Conservation (phyloP, 495 filamentous ascomycete species). For the Echria macrotheca region DNA sequence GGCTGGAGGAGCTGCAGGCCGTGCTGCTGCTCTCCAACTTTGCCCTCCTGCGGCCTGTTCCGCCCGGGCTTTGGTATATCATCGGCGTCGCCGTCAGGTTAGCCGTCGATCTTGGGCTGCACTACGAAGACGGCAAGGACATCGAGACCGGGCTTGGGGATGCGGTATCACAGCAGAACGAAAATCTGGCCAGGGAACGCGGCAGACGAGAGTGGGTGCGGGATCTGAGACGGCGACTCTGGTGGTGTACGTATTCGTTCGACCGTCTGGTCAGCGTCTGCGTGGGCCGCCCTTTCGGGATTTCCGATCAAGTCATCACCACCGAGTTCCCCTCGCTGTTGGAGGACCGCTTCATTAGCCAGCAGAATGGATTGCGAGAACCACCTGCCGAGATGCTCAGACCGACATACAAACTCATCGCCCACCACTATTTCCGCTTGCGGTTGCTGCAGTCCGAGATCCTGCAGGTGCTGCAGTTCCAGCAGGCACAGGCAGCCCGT, state of each 20-base stretch:
- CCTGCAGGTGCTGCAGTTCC: conserved; percentile 84
- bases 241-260: conserved; percentile 96
- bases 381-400: conserved; percentile 42
- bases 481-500: conserved; percentile 65
- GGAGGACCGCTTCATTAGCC: conserved; percentile 87
- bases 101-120: conserved; percentile 85
- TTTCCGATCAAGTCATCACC: conserved; percentile 89
- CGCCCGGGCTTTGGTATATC: conserved; percentile 95
- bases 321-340: conserved; percentile 86
- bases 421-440: conserved; percentile 87
- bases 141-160: conserved; percentile 34
- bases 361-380: conserved; percentile 57
- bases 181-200: conserved; percentile 42
- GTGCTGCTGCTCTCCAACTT: conserved; percentile 87
- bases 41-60: conserved; percentile 82
- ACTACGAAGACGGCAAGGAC: conserved; percentile 83
- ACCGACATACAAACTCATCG: conserved; percentile 81
- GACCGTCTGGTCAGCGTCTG: conserved; percentile 89
- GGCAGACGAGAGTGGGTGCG: conserved; percentile 81
- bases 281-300: conserved; percentile 88
- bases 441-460: conserved; percentile 94
- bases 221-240: conserved; percentile 79
- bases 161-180: conserved; percentile 19
- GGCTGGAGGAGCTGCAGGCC: conserved; percentile 86
- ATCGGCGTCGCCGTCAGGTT: conserved; percentile 86